Percentiles rank a stretch among this genome's conserved stretches.
These are phyloP conservation scores for Verbena officinalis DNA, from an alignment of 257 asterid genomes.

Conservation along the genomic window DNA sequence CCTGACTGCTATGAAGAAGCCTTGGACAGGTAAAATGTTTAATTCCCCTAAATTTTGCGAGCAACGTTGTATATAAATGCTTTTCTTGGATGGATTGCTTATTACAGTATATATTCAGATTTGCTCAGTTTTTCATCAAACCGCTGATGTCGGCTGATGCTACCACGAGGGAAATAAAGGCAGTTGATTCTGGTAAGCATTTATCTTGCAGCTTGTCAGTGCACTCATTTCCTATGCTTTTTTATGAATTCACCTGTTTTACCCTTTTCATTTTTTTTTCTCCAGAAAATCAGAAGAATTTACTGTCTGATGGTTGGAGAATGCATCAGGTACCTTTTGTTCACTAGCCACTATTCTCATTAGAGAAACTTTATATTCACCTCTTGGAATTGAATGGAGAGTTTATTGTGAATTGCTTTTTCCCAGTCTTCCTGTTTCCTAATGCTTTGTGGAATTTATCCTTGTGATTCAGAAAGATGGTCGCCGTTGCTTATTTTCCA, in stretches of 20 bases:
- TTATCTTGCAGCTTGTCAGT: conserved; percentile 25
- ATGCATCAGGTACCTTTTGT: conserved; percentile 79
- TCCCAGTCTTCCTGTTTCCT: background rate
- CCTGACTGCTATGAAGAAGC: conserved; percentile 91
- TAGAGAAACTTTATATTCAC: conserved; percentile 3
- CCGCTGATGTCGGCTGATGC: conserved; percentile 99
- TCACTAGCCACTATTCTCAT: background rate
- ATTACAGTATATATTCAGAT: conserved; percentile 47
- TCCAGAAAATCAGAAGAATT: conserved; percentile 91
- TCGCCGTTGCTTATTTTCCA: background rate
- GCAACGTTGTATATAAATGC: conserved; percentile 2
- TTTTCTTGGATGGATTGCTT: conserved; percentile 14
- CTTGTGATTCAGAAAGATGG: background rate
- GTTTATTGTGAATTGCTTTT: background rate
- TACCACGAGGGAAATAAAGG: conserved; percentile 90
- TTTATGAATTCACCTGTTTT: conserved; percentile 33
- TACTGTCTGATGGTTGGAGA: conserved; percentile 93
- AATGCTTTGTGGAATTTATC: background rate
- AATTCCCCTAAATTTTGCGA: conserved; percentile 11
- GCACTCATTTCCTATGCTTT: conserved; percentile 19
- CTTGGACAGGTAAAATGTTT: conserved; percentile 72
- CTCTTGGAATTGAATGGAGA: conserved; percentile 2
- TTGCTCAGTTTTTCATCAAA: conserved; percentile 89
- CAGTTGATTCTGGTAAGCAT: conserved; percentile 91
- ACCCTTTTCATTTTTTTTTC: conserved; percentile 11